Conservation (phyloP, 208 protist genomes). For the Endotrypanum monterogeii region DNA sequence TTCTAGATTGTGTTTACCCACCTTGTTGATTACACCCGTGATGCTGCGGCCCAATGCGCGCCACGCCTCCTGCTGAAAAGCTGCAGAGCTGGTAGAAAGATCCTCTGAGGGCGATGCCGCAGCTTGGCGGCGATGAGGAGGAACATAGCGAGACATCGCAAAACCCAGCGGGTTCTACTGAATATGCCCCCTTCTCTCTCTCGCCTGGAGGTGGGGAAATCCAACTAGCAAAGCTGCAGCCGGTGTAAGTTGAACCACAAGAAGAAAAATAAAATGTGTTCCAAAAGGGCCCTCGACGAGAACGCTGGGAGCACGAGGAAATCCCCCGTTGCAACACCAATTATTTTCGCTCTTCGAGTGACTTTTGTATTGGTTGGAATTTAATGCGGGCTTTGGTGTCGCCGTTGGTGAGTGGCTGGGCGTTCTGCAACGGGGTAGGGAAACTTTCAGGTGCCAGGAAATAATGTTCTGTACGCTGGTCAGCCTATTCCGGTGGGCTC, state of each 20-base stretch:
- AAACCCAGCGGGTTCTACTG: not conserved
- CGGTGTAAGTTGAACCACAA: not conserved
- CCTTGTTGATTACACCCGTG: conserved; percentile 97
- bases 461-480: not conserved
- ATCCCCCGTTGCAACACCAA: not conserved
- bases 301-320: not conserved
- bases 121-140: conserved; percentile 62
- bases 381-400: too few species aligned
- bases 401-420: too few species aligned
- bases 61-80: conserved; percentile 94
- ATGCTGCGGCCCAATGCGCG: conserved; percentile 97
- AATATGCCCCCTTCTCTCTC: too few species aligned
- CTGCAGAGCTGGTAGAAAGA: conserved; percentile 24
- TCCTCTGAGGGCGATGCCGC: conserved; percentile 27
- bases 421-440: not conserved
- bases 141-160: conserved; percentile 71
- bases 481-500: not conserved
- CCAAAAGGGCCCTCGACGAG: not conserved
- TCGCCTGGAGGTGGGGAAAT: too few species aligned
- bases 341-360: too few species aligned
- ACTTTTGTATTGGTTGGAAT: too few species aligned
- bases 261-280: not conserved
- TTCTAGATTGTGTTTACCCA: conserved; percentile 94
- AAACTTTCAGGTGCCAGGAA: not conserved
- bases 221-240: not conserved